phyloP scores from a whole-genome alignment of 306 rosid genomes.

The Adenanthera pavonina region DNA sequence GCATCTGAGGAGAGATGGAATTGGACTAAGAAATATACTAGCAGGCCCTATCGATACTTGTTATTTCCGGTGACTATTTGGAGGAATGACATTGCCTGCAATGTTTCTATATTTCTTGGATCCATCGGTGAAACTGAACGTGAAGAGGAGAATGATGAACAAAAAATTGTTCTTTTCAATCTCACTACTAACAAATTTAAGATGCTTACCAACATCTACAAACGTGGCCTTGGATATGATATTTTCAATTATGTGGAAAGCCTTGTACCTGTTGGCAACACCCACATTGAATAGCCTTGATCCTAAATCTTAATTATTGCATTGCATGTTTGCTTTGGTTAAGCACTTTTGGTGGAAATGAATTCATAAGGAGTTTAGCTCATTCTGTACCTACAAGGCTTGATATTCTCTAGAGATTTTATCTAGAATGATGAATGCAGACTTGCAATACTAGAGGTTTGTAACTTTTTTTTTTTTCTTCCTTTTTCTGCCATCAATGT shows the following conservation, averaged over 20 bases:
- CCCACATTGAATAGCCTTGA: too few relatives aligned
- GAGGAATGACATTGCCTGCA: neutral
- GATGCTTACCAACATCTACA: neutral
- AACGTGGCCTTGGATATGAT: neutral
- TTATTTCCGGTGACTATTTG: neutral
- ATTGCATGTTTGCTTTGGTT: too few relatives aligned
- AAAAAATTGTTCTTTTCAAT: neutral
- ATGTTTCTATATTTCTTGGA: neutral
- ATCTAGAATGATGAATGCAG: too few relatives aligned
- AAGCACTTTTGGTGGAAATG: too few relatives aligned
- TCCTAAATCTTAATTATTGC: too few relatives aligned
- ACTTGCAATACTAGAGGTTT: too few relatives aligned
- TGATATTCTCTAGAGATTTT: too few relatives aligned
- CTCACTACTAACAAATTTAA: neutral
- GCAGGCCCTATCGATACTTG: neutral
- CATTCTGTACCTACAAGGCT: too few relatives aligned
- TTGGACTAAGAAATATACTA: neutral
- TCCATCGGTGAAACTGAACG: neutral
- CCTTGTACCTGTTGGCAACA: neutral
- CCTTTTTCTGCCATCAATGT: too few relatives aligned
- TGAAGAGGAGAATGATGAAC: too few relatives aligned
- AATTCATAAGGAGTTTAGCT: too few relatives aligned
- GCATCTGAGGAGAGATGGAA: neutral
- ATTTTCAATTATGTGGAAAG: neutral
- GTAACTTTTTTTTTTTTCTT: too few relatives aligned